Evolutionary conservation across 257 asterid genomes (phyloP).

Genomic region (Plantago major): DNA sequence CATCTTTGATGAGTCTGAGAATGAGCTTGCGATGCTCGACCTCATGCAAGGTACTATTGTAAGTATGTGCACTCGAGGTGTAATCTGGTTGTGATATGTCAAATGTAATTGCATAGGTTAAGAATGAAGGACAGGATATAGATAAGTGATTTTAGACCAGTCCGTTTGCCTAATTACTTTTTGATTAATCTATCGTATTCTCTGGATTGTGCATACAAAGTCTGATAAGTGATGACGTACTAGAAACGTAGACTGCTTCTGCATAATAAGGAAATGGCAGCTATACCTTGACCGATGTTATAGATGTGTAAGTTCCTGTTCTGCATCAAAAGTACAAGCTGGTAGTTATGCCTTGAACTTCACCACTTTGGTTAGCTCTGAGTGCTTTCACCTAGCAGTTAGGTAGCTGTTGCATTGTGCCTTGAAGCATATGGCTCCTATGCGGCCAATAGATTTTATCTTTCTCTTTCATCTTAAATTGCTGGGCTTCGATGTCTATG

Average conservation of each 20-base stretch:
- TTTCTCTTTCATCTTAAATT: neutral
- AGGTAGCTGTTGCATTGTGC: neutral
- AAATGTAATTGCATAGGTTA: constrained; percentile 11
- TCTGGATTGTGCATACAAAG: constrained; percentile 4
- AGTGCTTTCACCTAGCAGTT: no score
- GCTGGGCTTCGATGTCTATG: neutral
- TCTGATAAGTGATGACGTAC: neutral
- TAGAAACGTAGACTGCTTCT: constrained; percentile 7
- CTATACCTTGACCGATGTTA: no score
- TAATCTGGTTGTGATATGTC: constrained; percentile 1
- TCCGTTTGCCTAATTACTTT: no score
- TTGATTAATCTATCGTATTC: no score
- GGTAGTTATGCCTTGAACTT: neutral
- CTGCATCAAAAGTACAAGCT: neutral
- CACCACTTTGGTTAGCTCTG: no score
- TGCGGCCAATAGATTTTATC: neutral
- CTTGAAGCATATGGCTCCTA: neutral
- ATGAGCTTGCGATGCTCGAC: constrained; percentile 98
- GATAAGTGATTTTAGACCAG: constrained; percentile 3
- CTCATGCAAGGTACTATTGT: constrained; percentile 83
- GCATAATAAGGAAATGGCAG: neutral
- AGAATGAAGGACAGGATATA: no score
- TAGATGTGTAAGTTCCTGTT: neutral
- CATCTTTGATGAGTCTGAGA: constrained; percentile 74
- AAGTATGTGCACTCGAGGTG: neutral